phyloP scores from a whole-genome alignment of 225 moss, liverwort and hornwort genomes.

The Antitrichia curtipendula region DNA sequence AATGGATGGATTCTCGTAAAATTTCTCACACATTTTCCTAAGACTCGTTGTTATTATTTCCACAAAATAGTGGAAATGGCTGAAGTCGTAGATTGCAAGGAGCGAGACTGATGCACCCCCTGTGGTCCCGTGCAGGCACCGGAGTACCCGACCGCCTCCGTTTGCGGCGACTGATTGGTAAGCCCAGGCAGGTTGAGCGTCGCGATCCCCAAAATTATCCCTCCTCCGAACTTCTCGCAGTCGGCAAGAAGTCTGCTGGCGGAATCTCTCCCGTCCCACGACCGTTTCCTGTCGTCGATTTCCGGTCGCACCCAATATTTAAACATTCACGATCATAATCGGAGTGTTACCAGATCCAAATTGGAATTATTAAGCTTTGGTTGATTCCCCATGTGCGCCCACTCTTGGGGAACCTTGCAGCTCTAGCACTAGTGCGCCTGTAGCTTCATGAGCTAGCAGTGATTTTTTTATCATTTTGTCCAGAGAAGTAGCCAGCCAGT shows the following conservation, averaged over 20 bases:
- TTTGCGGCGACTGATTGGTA: not conserved
- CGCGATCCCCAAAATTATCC: not conserved
- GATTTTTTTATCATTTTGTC: too few species aligned
- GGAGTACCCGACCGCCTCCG: not conserved
- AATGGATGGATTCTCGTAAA: too few species aligned
- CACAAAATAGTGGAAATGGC: not conserved
- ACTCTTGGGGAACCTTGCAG: not conserved
- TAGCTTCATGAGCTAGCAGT: not conserved
- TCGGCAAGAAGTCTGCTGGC: not conserved
- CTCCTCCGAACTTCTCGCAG: not conserved
- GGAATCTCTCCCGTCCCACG: not conserved
- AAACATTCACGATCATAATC: not conserved
- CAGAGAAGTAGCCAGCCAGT: not conserved
- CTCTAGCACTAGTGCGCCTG: not conserved
- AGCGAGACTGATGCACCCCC: not conserved
- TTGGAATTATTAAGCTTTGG: not conserved
- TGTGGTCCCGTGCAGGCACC: not conserved
- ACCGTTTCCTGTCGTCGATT: not conserved
- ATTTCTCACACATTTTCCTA: not conserved
- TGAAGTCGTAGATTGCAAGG: not conserved
- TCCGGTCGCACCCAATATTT: too few species aligned
- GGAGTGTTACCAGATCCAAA: not conserved
- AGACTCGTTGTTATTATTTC: too few species aligned
- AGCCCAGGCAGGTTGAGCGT: not conserved
- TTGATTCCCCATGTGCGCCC: not conserved